Evolutionary conservation across 2,329 filamentous ascomycete species (phyloP).

Genomic region (Stagonosporopsis tanaceti): DNA sequence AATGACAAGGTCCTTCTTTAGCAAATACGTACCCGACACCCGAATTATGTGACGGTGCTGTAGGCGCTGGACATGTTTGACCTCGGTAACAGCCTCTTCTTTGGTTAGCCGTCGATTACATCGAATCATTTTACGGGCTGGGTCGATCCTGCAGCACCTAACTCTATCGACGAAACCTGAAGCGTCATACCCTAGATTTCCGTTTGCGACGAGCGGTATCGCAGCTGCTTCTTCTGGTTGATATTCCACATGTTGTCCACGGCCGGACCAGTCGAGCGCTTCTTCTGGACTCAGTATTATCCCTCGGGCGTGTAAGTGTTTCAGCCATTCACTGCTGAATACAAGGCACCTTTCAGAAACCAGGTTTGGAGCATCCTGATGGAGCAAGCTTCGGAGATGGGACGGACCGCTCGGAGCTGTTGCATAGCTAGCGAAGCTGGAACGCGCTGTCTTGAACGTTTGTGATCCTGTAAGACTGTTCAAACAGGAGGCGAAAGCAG

Average conservation of each 20-base stretch:
- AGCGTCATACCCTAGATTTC: not conserved
- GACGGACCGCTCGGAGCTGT: too few species aligned
- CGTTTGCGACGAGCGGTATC: not conserved
- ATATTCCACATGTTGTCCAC: constrained; percentile 22
- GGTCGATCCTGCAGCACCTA: constrained; percentile 22
- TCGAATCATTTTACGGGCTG: constrained; percentile 32
- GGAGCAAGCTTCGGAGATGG: too few species aligned
- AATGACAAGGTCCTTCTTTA: constrained; percentile 21
- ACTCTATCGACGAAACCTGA: constrained; percentile 28
- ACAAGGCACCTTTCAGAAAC: too few species aligned
- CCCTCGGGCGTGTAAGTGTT: not conserved
- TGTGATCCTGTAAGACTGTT: too few species aligned
- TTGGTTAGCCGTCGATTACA: constrained; percentile 11
- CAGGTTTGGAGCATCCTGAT: too few species aligned
- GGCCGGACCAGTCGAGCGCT: constrained; percentile 15
- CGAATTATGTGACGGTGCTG: constrained; percentile 31
- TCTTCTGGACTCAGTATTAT: not conserved
- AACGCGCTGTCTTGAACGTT: too few species aligned
- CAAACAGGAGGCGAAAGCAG: too few species aligned
- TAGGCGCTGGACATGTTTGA: constrained; percentile 27
- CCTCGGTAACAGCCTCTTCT: constrained; percentile 30
- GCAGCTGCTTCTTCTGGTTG: not conserved
- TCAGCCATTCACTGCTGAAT: not conserved
- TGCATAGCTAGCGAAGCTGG: too few species aligned
- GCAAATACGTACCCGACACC: constrained; percentile 22